Base-by-base conservation (phyloP, 768 basidiomycete species). In the Cystofilobasidium capitatum region DNA sequence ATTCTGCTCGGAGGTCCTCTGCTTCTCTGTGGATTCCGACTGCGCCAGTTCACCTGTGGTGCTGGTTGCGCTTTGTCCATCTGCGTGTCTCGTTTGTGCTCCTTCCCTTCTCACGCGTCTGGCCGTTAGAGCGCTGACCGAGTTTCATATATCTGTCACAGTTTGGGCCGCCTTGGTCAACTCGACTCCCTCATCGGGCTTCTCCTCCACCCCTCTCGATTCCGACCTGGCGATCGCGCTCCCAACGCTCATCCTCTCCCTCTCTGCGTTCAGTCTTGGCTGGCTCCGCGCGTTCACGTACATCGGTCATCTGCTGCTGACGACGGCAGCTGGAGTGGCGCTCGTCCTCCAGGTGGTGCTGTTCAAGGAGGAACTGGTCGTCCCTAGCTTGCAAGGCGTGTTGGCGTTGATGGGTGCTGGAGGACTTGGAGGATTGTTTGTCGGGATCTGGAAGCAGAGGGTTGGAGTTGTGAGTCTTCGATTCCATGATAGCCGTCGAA, bases 221-320 rank as follows among this genome's bases (percentile, higher is more conserved):
- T 37, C 31, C 37, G 51, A 60, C 35, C 26, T 66, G 24, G 24
- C 47, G 24, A n/a, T 61, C 45, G 29, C 39, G 22, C 39, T 66
- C 24, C 65, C 58, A 5, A 62, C 60, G 17, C 33, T 68, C 24
- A 33, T 55, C 31, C 37, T 68, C 39, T 26, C 66, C 6, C 1
- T 42, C 22, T 14, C 20, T 13, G 66, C 58, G 3, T 40, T 55
- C 39, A 35, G 37, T 9, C 49, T 68, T 36, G 66, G 66, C 14
- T 39, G 47, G 10, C 29, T 61, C 22, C 40, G 20, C 12, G 66
- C 66, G 5, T 51, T 37, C 3, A 24, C 60, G 3, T 62, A 42
- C 39, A 42, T 68, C 44, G 66, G 66, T 14, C 66, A 62, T 39
- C 5, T 45, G 14, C 54, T 68, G 2, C 60, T 68, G 1, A 42